Evolutionary conservation across 2,329 filamentous ascomycete species (phyloP).

Genomic region (Pyricularia sp.): DNA sequence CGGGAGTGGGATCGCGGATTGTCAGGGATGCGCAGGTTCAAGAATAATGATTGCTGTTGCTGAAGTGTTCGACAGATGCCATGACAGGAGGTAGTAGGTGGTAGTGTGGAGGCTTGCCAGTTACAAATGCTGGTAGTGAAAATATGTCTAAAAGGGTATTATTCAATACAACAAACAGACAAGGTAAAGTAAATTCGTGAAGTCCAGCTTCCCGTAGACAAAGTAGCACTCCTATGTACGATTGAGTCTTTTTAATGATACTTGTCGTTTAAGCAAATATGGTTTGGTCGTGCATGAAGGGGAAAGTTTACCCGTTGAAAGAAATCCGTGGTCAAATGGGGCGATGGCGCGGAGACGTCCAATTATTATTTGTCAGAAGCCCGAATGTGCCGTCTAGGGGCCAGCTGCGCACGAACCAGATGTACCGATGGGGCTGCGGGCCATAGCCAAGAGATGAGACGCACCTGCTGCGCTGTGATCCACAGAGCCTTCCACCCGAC

Average conservation of each 20-base stretch:
- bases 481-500: not conserved
- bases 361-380: not conserved
- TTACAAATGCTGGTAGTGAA: not conserved
- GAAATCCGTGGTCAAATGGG: not conserved
- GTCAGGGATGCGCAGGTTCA: not conserved
- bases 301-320: not conserved
- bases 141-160: not conserved
- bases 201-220: not conserved
- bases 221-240: not conserved
- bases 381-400: not conserved
- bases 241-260: not conserved
- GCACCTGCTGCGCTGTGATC: conserved; percentile 1
- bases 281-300: not conserved
- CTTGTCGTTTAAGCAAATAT: not conserved
- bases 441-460: not conserved
- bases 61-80: not conserved
- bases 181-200: not conserved
- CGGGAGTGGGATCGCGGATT: not conserved
- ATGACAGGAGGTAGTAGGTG: not conserved
- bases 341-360: not conserved
- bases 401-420: not conserved
- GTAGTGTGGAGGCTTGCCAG: not conserved
- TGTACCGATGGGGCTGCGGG: not conserved
- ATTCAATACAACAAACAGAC: not conserved
- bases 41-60: not conserved